Evolutionary conservation across 2,329 filamentous ascomycete species (phyloP), one percentile per base, ranked within the genome.

Genomic region (Nemania sp.): DNA sequence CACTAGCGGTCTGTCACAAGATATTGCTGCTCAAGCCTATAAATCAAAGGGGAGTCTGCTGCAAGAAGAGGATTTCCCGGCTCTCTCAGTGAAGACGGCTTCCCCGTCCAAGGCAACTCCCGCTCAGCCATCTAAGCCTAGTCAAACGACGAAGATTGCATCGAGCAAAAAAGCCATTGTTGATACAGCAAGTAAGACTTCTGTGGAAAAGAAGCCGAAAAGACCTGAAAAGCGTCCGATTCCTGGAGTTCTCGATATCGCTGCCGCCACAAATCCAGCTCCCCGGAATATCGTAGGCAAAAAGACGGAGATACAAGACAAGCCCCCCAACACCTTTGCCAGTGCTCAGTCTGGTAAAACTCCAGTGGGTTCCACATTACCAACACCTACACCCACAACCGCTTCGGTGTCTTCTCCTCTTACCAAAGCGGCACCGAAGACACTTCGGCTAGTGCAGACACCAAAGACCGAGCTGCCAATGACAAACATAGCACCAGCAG

Each of bases 371-470:
- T 74, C 79, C 15, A 78, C 78, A 1, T 83, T 85, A 59, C 81
- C 84, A 32, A 78, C 85, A 50, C 71, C 83, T 17, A 77, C 80
- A 0, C 71, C 73, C 3, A 74, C 72, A 10, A 75, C 78, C 17
- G 76, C 81, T 34, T 82, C 81, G 5, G 76, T 81, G 1, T 81
- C 82, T 43, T 83, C 86, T 15, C 85, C 84, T 0, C 67, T 80
- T 4, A 71, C 79, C 15, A 80, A 83, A 50, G 76, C 79, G 4
- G 82, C 78, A 0, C 84, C 88, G 0, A 88, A 89, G 70, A 90
- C 88, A 1, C 74, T 92, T 37, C 83, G 89, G n/a, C 81, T 92
- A 7, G 80, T 90, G n/a, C 80, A 87, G 18, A 87, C 86, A 0
- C 83, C 87, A 1, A 91, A 86, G 71, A 75, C 80, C 0, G 89